Conservation (phyloP, 2,329 filamentous ascomycete genomes). For the Blumeriella jaapii region DNA sequence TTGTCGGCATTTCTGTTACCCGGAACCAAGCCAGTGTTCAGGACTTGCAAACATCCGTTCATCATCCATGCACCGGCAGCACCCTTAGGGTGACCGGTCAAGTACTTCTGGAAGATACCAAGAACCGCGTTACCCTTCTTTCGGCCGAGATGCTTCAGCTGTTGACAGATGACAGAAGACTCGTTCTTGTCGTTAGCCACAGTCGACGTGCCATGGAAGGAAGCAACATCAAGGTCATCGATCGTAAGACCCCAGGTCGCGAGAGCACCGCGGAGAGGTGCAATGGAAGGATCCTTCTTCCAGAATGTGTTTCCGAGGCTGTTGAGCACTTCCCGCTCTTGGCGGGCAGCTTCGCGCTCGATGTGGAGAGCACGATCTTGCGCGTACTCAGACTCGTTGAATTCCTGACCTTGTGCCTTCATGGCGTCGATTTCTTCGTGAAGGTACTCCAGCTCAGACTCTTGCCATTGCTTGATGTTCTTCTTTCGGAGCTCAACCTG, state of each 20-base stretch:
- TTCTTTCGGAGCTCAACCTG: slow-evolving; percentile 90
- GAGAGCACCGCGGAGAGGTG: slow-evolving; percentile 87
- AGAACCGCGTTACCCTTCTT: slow-evolving; percentile 93
- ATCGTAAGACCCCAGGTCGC: slow-evolving; percentile 98
- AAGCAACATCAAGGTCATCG: slow-evolving; percentile 88
- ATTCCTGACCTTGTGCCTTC: slow-evolving; percentile 64
- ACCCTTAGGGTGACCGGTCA: slow-evolving; percentile 98
- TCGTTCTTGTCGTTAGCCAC: slow-evolving; percentile 99
- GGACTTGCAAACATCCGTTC: slow-evolving; percentile 92
- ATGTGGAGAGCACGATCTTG: slow-evolving; percentile 79
- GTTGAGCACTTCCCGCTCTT: slow-evolving; percentile 85
- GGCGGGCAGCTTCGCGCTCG: slow-evolving; percentile 73
- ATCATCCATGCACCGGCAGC: slow-evolving; percentile 99
- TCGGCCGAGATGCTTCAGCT: slow-evolving; percentile 87
- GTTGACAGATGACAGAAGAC: slow-evolving; percentile 92
- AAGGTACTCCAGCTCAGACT: slow-evolving; percentile 84
- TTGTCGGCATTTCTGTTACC: slow-evolving; percentile 98
- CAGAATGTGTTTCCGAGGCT: slow-evolving; percentile 98
- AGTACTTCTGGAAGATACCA: slow-evolving; percentile 98
- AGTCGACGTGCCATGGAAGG: slow-evolving; percentile 97
- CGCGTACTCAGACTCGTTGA: slow-evolving; percentile 76
- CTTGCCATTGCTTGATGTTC: slow-evolving; percentile 94
- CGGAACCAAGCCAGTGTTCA: slow-evolving; percentile 87
- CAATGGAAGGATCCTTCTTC: slow-evolving; percentile 89
- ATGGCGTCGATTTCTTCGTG: slow-evolving; percentile 88